A percentile compares a stretch with the other conserved stretches of the same genome.
Evolutionary conservation across 148 eudicot genomes (phyloP).

Genomic region (Talinum fruticosum): DNA sequence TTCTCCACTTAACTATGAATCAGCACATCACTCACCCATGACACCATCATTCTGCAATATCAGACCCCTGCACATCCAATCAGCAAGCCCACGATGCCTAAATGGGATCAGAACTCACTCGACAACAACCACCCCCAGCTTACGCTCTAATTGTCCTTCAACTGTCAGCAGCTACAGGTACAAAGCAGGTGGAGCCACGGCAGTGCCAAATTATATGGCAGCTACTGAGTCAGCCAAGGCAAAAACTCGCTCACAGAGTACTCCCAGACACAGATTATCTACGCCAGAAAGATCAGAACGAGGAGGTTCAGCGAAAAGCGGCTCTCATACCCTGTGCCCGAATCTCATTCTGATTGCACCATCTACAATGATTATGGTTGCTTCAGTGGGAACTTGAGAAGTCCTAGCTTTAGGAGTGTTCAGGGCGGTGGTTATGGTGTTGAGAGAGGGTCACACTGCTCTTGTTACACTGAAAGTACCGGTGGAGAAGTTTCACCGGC

Average conservation of each 20-base stretch:
- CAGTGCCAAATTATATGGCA: slow-evolving; percentile 69
- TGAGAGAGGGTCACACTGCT: slow-evolving; percentile 37
- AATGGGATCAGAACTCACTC: slow-evolving; percentile 42
- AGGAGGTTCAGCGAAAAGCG: slow-evolving; percentile 55
- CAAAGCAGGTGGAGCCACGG: slow-evolving; percentile 10
- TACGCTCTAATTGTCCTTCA: slow-evolving; percentile 35
- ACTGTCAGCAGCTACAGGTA: slow-evolving; percentile 9
- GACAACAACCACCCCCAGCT: slow-evolving; percentile 57
- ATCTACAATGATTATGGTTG: slow-evolving; percentile 30
- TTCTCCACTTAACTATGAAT: slow-evolving; percentile 27
- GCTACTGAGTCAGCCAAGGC: slow-evolving; percentile 89
- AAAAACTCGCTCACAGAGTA: slow-evolving; percentile 51
- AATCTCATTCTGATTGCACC: slow-evolving; percentile 20
- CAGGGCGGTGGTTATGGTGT: slow-evolving; percentile 39
- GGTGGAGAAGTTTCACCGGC: slow-evolving; percentile 85
- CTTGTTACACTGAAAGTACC: slow-evolving; percentile 55
- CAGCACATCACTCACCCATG: slow-evolving; percentile 23
- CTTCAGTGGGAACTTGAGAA: slow-evolving; percentile 47
- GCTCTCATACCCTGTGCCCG: slow-evolving; percentile 57
- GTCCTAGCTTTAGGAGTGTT: slow-evolving; percentile 83
- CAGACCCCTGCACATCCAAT: slow-evolving; percentile 39
- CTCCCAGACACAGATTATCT: slow-evolving; percentile 60
- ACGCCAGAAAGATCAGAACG: slow-evolving; percentile 62
- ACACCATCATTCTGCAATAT: slow-evolving; percentile 46
- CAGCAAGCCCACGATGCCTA: slow-evolving; percentile 57